Percentiles rank a stretch among this genome's conserved stretches.
phyloP scores from a whole-genome alignment of 73 alveolate genomes.

The Tetrahymena malaccensis region DNA sequence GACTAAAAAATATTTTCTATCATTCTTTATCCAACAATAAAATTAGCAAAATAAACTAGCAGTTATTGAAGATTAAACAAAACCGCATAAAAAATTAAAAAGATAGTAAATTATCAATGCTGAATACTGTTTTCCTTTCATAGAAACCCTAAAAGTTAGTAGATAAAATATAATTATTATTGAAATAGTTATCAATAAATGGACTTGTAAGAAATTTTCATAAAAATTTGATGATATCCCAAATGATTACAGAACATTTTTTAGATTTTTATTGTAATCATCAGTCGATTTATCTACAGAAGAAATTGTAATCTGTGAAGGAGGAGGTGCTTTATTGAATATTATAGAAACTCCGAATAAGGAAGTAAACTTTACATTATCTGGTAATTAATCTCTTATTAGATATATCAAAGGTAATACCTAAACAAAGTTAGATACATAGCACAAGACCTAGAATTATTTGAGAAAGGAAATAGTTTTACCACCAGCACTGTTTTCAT shows the following conservation, averaged over 20 bases:
- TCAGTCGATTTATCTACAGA: not conserved
- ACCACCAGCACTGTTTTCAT: no score
- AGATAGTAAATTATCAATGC: not conserved
- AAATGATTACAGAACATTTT: no score
- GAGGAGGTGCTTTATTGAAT: not conserved
- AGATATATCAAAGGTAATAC: not conserved
- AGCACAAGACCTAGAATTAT: not conserved
- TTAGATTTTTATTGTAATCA: no score
- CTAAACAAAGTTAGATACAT: not conserved
- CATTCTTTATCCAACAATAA: not conserved
- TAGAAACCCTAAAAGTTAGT: not conserved
- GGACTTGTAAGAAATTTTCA: not conserved
- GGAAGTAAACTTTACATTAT: not conserved
- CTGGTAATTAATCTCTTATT: not conserved
- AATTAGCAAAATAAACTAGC: not conserved
- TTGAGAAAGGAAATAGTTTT: no score
- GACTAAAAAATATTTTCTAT: no score
- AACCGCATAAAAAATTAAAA: not conserved
- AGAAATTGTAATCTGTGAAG: not conserved
- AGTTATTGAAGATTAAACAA: not conserved
- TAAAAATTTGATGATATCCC: not conserved
- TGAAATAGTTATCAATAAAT: not conserved
- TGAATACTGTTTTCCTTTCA: not conserved
- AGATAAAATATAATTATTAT: no score
- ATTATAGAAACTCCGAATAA: not conserved